A percentile compares a stretch with the other conserved stretches of the same genome.
Conservation (phyloP, 495 filamentous ascomycete genomes). For the Apodospora peruviana region DNA sequence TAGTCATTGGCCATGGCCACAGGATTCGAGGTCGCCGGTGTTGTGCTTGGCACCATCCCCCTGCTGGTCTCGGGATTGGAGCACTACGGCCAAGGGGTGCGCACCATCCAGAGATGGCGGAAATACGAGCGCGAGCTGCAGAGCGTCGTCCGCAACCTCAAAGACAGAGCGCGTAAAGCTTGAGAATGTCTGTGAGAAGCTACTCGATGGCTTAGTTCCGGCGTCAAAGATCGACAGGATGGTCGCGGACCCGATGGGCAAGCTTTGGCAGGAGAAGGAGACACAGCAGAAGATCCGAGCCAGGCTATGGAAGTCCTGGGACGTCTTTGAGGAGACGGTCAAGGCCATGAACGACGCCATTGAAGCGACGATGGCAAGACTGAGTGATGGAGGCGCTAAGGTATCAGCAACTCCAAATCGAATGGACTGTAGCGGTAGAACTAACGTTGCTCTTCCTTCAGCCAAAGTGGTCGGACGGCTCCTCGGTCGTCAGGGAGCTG, state of each 20-base stretch:
- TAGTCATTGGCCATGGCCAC: too few relatives aligned
- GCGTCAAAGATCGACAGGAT: slow-evolving; percentile 17
- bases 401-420: too few relatives aligned
- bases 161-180: slow-evolving; percentile 28
- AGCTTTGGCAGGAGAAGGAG: slow-evolving; percentile 11
- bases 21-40: slow-evolving; percentile 39
- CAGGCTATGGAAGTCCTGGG: slow-evolving; percentile 14
- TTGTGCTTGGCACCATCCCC: slow-evolving; percentile 37
- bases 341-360: slow-evolving; percentile 16
- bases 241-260: slow-evolving; percentile 19
- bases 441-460: slow-evolving; percentile 7
- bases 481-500: slow-evolving; percentile 8
- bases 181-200: slow-evolving; percentile 27
- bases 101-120: slow-evolving; percentile 16
- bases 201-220: slow-evolving; percentile 21
- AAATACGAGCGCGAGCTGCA: slow-evolving; percentile 26
- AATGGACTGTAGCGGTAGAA: slow-evolving; percentile 6
- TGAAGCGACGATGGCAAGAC: slow-evolving; percentile 12
- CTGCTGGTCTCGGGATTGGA: slow-evolving; percentile 34
- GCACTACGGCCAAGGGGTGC: slow-evolving; percentile 27
- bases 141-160: slow-evolving; percentile 24
- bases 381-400: slow-evolving; percentile 3
- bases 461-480: slow-evolving; percentile 1
- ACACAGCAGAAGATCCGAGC: slow-evolving; percentile 10
- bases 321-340: slow-evolving; percentile 15